Evolutionary conservation across 2,329 filamentous ascomycete genomes (phyloP), one percentile per base, ranked within the genome.

Genomic region (Sphaerulina vaccinii): DNA sequence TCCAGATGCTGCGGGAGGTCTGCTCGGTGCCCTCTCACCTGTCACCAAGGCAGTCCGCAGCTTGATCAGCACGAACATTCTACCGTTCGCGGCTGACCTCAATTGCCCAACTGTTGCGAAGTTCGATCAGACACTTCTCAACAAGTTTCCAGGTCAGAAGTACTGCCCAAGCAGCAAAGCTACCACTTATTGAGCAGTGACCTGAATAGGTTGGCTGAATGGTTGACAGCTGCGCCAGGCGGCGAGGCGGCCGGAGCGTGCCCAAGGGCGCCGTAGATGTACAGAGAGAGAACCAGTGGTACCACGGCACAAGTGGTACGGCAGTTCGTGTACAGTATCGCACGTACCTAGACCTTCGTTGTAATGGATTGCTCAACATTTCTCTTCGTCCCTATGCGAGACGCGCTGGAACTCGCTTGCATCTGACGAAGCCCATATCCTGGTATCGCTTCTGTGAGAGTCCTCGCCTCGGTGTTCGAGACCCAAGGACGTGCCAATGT

Each of bases 131-230:
- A 51, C 27, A 7, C 38, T 51, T 40, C 52, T 41, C 24, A 49
- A 61, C 39, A 36, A 56, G 19, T 59, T 55, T 29, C 58, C 58
- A 5, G 60, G 60, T 27, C 45, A 57, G n/a, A 51, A 52, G 19
- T 62, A 62, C 43, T 39, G 35, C 22, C 60, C 58, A n/a, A 58
- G 45, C 15, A 58, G 60, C 15, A 51, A 55, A 15, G 56, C 49
- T 19, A 55, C 47, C 15, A 62, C 57, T 46, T 62, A 55, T 24
- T 50, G 38, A 42, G 50, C 24, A 35, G 16, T 35, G 32, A n/a
- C 5, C 6, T 35, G 32, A 5, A 15, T 24, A 5, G 18, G 24
- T 4, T n/a, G n/a, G n/a, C n/a, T n/a, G n/a, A n/a, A n/a, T n/a
- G n/a, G n/a, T n/a, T n/a, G n/a, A n/a, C n/a, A n/a, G n/a, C n/a